Percentiles rank a stretch among this genome's conserved stretches.
These are phyloP conservation scores for Backusella sp. DNA, from an alignment of 192 early-diverging fungal species.

Conservation along the genomic window DNA sequence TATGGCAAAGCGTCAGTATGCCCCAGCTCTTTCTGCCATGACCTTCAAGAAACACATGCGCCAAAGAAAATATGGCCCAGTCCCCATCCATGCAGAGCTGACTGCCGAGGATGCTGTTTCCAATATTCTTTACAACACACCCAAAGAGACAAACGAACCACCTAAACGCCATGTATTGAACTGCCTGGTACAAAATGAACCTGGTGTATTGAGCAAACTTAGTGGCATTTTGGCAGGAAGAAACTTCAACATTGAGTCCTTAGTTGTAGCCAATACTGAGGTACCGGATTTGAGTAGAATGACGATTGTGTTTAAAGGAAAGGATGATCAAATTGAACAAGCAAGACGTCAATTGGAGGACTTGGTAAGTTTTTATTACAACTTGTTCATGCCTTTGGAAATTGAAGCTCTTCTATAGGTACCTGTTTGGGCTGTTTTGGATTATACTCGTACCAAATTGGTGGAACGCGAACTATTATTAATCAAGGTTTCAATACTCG, in stretches of 20 bases:
- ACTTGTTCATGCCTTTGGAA: no score
- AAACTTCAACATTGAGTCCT: constrained; percentile 96
- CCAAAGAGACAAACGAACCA: constrained; percentile 44
- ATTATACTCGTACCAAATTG: constrained; percentile 85
- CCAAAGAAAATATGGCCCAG: constrained; percentile 15
- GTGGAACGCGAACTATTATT: constrained; percentile 92
- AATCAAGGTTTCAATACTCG: constrained; percentile 85
- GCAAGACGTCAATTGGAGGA: constrained; percentile 93
- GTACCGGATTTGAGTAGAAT: constrained; percentile 88
- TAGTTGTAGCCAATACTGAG: constrained; percentile 95
- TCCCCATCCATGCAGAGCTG: constrained; percentile 41
- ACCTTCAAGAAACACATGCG: constrained; percentile 24
- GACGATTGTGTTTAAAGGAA: constrained; percentile 91
- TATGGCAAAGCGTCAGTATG: neutral
- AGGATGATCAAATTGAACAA: constrained; percentile 81
- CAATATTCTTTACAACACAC: constrained; percentile 96
- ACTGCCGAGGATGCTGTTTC: constrained; percentile 91
- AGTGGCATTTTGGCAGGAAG: constrained; percentile 89
- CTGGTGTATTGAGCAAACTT: constrained; percentile 75
- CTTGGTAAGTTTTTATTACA: constrained; percentile 55
- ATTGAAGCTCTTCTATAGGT: constrained; percentile 32
- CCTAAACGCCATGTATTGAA: constrained; percentile 87
- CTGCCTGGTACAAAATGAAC: constrained; percentile 91
- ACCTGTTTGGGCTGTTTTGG: constrained; percentile 95
- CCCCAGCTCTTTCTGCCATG: constrained; percentile 10